Evolutionary conservation across 495 filamentous ascomycete genomes (phyloP).

Genomic region (Penicillium mononematosum): DNA sequence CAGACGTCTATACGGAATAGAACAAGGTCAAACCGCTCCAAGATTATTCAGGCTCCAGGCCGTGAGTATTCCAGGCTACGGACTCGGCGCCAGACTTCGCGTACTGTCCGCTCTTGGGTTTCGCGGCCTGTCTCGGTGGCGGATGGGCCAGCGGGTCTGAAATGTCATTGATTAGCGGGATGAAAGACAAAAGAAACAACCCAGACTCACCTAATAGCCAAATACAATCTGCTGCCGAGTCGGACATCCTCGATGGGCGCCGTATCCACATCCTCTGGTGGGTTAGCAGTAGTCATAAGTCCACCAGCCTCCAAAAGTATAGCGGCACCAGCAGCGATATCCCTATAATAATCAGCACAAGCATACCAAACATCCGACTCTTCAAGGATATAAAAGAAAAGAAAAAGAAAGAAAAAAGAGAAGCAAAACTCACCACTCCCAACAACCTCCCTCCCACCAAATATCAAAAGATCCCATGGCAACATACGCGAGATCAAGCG

Average conservation of each 20-base stretch:
- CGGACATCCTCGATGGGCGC: slow-evolving; percentile 55
- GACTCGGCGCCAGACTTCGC: slow-evolving; percentile 68
- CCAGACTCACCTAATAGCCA: slow-evolving; percentile 56
- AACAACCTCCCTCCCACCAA: slow-evolving; percentile 61
- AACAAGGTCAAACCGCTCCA: background rate
- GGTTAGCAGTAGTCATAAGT: slow-evolving; percentile 64
- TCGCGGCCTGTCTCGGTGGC: slow-evolving; percentile 58
- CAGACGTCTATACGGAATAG: background rate
- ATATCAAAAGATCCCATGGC: slow-evolving; percentile 59
- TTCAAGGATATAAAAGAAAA: background rate
- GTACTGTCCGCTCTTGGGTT: slow-evolving; percentile 62
- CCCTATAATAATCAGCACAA: slow-evolving; percentile 31
- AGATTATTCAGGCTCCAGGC: slow-evolving; percentile 43
- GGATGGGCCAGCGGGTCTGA: slow-evolving; percentile 59
- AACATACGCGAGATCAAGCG: slow-evolving; percentile 55
- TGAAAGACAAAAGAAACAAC: background rate
- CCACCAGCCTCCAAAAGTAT: slow-evolving; percentile 61
- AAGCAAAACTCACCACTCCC: slow-evolving; percentile 49
- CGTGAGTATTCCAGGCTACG: slow-evolving; percentile 58
- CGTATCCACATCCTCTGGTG: slow-evolving; percentile 53
- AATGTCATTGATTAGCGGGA: slow-evolving; percentile 3
- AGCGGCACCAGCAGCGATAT: slow-evolving; percentile 57
- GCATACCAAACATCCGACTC: background rate
- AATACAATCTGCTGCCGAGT: slow-evolving; percentile 62
- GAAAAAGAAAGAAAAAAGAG: background rate